Base-by-base conservation (phyloP, 1,284 basidiomycete genomes). In the Ganoderma resinaceum region DNA sequence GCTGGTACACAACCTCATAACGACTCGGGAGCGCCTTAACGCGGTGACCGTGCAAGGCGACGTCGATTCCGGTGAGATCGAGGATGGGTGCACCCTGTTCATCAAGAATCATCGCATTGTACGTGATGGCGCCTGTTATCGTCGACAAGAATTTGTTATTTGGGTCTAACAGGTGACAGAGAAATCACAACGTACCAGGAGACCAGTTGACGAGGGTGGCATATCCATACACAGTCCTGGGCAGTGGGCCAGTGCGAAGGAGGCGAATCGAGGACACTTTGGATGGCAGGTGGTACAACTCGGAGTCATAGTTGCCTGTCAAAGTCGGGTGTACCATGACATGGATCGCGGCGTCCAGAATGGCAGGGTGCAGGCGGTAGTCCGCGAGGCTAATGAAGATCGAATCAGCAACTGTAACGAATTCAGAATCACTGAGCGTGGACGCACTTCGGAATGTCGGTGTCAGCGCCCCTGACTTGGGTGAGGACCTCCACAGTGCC, bases 281-380 rank as follows among this genome's bases (percentile, higher is more conserved):
- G 3, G 78, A 74, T 2, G 80, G 80, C 4, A 81, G 75, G 67
- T 78, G 81, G 65, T 81, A 81, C 2, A 70, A 65, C 20, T 76
- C 70, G 6, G 65, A 63, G 62, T 80, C 76, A 12, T 62, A 60
- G 61, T 72, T 75, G 4, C 72, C 73, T 7, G 75, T 78, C 23
- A 82, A 62, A 0, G 61, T 46, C 0, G 76, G 77, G 62, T 81
- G 77, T 3, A 77, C 74, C 16, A 74, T 61, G 9, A 77, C 70
- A 66, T 82, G 82, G 12, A 82, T 65, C 16, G 76, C 76, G 0
- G 81, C 75, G 65, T 83, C 81, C 16, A 82, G 72, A 31, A 85
- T 78, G 3, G 81, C 82, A 2, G 84, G 84, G 67, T 85, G 82
- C 18, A 84, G 64, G 8, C 40, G 40, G 52, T 69, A 72, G 37